Percentiles rank a stretch among this genome's conserved stretches.
Conservation (phyloP, 2,329 filamentous ascomycete species). For the Fusarium compactum region DNA sequence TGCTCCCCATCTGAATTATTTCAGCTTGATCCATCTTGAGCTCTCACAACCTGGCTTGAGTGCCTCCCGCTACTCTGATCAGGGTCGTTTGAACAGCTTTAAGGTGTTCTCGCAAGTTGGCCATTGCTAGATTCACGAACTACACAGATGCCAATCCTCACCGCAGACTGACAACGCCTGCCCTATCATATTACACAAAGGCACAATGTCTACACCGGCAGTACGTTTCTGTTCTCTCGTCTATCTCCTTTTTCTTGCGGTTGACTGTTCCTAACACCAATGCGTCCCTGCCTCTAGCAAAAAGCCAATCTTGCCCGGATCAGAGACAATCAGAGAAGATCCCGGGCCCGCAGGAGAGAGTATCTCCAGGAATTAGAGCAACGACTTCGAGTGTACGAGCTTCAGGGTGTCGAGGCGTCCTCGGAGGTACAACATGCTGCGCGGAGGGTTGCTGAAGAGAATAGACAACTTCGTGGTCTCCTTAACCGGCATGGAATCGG, state of each 20-base stretch:
- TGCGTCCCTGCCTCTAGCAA: constrained; percentile 47
- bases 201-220: constrained; percentile 51
- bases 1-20: constrained; percentile 30
- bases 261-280: constrained; percentile 35
- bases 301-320: constrained; percentile 66
- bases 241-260: constrained; percentile 11
- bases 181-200: constrained; percentile 38
- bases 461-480: constrained; percentile 71
- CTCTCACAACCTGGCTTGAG: constrained; percentile 19
- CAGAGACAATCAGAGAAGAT: constrained; percentile 81
- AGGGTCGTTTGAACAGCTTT: constrained; percentile 17
- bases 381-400: constrained; percentile 70
- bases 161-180: constrained; percentile 24
- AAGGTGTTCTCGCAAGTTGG: constrained; percentile 12
- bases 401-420: constrained; percentile 74
- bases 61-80: constrained; percentile 19
- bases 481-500: constrained; percentile 68
- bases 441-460: constrained; percentile 76
- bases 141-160: constrained; percentile 41
- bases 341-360: constrained; percentile 79
- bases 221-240: constrained; percentile 43
- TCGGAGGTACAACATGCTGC: constrained; percentile 79
- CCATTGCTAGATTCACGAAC: constrained; percentile 22
- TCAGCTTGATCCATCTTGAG: constrained; percentile 32
- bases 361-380: constrained; percentile 78